These are phyloP conservation scores for Neocucurbitaria cava DNA, from an alignment of 2,329 filamentous ascomycete species.

Conservation along the genomic window DNA sequence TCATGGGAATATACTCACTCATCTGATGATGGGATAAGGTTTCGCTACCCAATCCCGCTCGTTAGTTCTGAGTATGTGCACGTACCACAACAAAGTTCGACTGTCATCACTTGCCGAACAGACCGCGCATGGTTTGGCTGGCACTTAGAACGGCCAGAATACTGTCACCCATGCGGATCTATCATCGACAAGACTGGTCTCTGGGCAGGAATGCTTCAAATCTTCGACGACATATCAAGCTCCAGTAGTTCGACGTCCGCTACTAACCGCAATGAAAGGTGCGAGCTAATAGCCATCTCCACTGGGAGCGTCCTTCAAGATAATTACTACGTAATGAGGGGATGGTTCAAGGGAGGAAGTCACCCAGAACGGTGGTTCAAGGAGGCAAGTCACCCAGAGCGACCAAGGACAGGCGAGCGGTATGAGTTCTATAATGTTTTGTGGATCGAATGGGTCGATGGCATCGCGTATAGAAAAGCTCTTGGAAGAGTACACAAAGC, in stretches of 20 bases:
- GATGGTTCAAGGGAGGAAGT: background rate
- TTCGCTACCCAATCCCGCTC: background rate
- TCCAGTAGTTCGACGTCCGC: background rate
- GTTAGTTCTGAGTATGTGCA: background rate
- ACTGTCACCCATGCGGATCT: background rate
- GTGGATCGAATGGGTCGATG: constrained; percentile 27
- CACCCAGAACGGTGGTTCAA: background rate
- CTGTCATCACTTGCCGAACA: background rate
- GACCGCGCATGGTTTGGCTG: background rate
- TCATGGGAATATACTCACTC: background rate
- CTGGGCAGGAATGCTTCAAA: background rate
- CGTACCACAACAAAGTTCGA: background rate
- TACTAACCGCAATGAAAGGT: background rate
- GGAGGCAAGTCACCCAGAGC: background rate
- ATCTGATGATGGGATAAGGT: background rate
- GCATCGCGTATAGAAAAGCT: constrained; percentile 26
- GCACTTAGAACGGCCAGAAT: background rate
- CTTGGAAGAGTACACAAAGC: constrained; percentile 22
- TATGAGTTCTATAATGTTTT: constrained; percentile 31
- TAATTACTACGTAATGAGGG: constrained; percentile 8
- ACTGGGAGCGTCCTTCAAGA: constrained; percentile 17
- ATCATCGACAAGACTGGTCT: background rate
- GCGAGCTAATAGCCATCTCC: background rate
- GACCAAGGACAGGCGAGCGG: background rate
- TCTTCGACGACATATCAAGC: background rate